phyloP scores from a whole-genome alignment of 331 rosid species.

The Prunus yedoensis region DNA sequence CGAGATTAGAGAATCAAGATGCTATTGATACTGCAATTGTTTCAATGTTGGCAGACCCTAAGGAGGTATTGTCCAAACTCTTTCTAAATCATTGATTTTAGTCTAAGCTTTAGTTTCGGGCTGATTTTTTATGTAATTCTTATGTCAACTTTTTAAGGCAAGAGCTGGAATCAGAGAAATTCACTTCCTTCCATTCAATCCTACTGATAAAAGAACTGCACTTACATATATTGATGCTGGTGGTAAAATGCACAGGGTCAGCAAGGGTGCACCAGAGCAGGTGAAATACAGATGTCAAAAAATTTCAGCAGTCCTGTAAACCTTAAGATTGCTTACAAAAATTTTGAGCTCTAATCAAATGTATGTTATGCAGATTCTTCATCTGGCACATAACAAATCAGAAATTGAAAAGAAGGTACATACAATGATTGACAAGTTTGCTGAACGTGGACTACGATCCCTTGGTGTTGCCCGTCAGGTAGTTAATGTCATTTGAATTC shows the following conservation, averaged over 20 bases:
- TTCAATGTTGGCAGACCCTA: conserved; percentile 73
- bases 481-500: not conserved
- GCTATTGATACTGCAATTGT: conserved; percentile 78
- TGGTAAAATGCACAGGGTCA: conserved; percentile 65
- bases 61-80: conserved; percentile 45
- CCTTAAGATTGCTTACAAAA: not conserved
- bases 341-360: conserved; percentile 8
- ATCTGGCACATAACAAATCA: conserved; percentile 56
- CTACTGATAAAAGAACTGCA: conserved; percentile 79
- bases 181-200: conserved; percentile 83
- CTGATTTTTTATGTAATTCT: not conserved
- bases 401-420: conserved; percentile 56
- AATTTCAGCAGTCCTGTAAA: conserved; percentile 1
- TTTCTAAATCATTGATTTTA: not conserved
- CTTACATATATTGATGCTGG: conserved; percentile 58
- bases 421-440: conserved; percentile 61
- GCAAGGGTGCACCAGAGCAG: conserved; percentile 91
- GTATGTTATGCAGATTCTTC: conserved; percentile 45
- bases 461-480: conserved; percentile 73
- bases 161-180: conserved; percentile 63
- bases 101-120: not conserved
- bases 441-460: conserved; percentile 76
- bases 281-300: conserved; percentile 27
- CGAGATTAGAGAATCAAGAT: conserved; percentile 75
- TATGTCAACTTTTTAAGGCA: conserved; percentile 40